Evolutionary conservation across 2,329 filamentous ascomycete genomes (phyloP).

Genomic region (Eurotiales sp.): DNA sequence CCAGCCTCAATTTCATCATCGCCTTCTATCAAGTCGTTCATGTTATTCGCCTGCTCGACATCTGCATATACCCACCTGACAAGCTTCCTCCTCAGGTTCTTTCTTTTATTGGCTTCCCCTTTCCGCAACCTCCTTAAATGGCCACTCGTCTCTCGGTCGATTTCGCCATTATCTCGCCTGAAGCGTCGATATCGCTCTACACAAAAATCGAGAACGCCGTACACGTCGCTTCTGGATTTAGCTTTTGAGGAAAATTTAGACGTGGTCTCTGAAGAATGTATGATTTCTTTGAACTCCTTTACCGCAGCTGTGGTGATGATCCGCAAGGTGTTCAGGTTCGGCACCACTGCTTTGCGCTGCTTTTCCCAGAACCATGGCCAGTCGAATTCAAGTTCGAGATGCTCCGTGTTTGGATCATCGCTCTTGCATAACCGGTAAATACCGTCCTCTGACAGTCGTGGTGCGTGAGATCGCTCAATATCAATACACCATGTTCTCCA

Average conservation of each 20-base stretch:
- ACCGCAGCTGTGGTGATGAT: slow-evolving; percentile 34
- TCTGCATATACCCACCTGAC: slow-evolving; percentile 8
- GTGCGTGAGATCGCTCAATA: slow-evolving; percentile 22
- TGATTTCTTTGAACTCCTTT: slow-evolving; percentile 22
- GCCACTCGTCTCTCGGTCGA: slow-evolving; percentile 33
- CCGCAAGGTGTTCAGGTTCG: slow-evolving; percentile 33
- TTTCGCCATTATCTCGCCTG: slow-evolving; percentile 26
- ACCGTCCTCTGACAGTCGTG: slow-evolving; percentile 16
- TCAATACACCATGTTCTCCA: slow-evolving; percentile 48
- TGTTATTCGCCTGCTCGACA: not conserved
- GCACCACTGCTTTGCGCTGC: slow-evolving; percentile 27
- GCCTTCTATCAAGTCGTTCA: slow-evolving; percentile 1
- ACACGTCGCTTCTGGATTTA: not conserved
- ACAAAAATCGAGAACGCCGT: slow-evolving; percentile 31
- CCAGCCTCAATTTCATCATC: not conserved
- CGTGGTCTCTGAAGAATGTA: not conserved
- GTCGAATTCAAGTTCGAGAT: slow-evolving; percentile 26
- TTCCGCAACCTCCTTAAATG: slow-evolving; percentile 18
- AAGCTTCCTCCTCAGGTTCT: slow-evolving; percentile 3
- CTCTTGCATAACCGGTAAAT: slow-evolving; percentile 11
- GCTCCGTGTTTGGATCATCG: slow-evolving; percentile 4
- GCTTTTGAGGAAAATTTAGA: not conserved
- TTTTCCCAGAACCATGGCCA: slow-evolving; percentile 21
- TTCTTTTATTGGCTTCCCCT: slow-evolving; percentile 5
- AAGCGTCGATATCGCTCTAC: slow-evolving; percentile 28